A percentile compares a stretch with the other conserved stretches of the same genome.
phyloP scores from a whole-genome alignment of 495 filamentous ascomycete genomes.

The Penicillium macrosclerotiorum region DNA sequence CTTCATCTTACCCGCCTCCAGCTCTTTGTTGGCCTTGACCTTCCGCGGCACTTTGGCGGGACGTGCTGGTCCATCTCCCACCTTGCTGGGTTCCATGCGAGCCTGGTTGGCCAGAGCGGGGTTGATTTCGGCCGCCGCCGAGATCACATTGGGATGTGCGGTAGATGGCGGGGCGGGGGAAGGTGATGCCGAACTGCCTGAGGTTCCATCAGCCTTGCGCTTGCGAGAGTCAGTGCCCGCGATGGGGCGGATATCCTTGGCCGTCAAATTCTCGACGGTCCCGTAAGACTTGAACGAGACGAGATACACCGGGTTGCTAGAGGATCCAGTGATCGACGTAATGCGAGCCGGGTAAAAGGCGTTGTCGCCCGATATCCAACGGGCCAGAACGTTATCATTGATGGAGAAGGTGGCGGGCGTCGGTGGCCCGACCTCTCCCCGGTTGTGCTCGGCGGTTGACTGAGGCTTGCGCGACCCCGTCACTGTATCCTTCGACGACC shows the following conservation, averaged over 20 bases:
- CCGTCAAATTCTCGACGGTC: slow-evolving; percentile 78
- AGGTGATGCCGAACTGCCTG: slow-evolving; percentile 50
- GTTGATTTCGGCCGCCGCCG: slow-evolving; percentile 83
- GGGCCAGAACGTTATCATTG: slow-evolving; percentile 86
- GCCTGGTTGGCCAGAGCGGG: slow-evolving; percentile 70
- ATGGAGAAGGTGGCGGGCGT: slow-evolving; percentile 65
- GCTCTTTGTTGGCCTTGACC: slow-evolving; percentile 83
- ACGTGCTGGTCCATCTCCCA: slow-evolving; percentile 62
- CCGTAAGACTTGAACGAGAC: slow-evolving; percentile 89
- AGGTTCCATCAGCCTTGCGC: slow-evolving; percentile 83
- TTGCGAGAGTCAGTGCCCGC: slow-evolving; percentile 67
- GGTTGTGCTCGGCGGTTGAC: slow-evolving; percentile 31
- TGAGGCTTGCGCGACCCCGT: slow-evolving; percentile 45
- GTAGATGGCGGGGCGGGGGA: slow-evolving; percentile 39
- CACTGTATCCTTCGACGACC: slow-evolving; percentile 61
- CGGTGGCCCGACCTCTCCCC: slow-evolving; percentile 41
- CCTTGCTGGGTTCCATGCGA: slow-evolving; percentile 63
- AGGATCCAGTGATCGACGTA: slow-evolving; percentile 88
- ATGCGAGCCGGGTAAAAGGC: slow-evolving; percentile 91
- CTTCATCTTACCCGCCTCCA: slow-evolving; percentile 87
- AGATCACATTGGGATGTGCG: slow-evolving; percentile 65
- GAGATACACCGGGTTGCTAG: slow-evolving; percentile 81
- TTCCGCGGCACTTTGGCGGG: slow-evolving; percentile 71
- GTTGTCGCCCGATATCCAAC: slow-evolving; percentile 87
- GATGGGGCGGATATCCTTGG: slow-evolving; percentile 81